Evolutionary conservation across 805 yeast genomes (phyloP), one percentile per base, ranked within the genome.

Genomic region (Cyberlindnera saturnus): DNA sequence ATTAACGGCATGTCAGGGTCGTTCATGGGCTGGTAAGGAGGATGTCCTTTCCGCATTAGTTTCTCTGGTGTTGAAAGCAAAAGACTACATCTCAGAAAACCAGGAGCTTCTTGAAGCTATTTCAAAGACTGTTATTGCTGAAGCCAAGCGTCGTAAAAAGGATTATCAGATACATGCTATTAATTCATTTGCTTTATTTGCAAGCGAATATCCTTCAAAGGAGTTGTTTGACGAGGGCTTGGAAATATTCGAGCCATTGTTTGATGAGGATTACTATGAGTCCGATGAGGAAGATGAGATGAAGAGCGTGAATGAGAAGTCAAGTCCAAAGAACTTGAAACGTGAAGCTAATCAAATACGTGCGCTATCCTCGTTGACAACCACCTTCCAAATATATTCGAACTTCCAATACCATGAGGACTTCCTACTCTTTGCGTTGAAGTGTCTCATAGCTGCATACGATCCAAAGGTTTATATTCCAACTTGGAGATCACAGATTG

Each of bases 11-110:
- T 70, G 81, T 43, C 69, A 72, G 43, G 96, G 96, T 1, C 77
- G 95, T 46, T 75, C 91, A 9, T 91, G 96, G 93, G 71, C 73
- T 14, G 98, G 97, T 6, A 91, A 91, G 55, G 96, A 89, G 52
- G 62, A 70, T 26, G 73, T 93, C 1, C 66, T 88, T 16, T 79
- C 77, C 32, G 86, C 96, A 0, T 64, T 90, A 42, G 83, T 86
- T 0, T 63, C 77, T 2, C 68, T 85, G 29, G 57, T 82, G 0
- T 55, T 67, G 15, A 77, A 76, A 46, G 70, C 79, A 8, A 62
- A 68, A 38, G 52, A 50, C 0, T 66, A 57, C 36, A 50, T 81
- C 13, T 39, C 42, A 0, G 43, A 54, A 1, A 56, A 65, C 29
- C 44, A 51, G 1, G 68, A 56, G 0, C 36, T 77, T 6, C 57